phyloP scores from a whole-genome alignment of 2,329 filamentous ascomycete species.

The Claviceps spartinae region DNA sequence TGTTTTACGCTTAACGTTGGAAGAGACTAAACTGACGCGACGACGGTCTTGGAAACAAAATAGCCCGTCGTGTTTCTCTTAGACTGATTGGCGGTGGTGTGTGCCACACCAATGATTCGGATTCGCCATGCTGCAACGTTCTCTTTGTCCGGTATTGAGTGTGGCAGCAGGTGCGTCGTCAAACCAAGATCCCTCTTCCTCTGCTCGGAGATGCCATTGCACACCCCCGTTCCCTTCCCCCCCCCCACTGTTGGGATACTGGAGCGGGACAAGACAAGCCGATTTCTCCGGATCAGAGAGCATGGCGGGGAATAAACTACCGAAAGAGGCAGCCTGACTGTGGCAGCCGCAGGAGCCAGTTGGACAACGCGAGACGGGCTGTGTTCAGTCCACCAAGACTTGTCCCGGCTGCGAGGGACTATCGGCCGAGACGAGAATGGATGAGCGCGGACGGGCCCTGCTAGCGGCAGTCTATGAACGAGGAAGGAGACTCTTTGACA shows the following conservation, averaged over 20 bases:
- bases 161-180: not conserved
- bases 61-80: not conserved
- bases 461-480: not conserved
- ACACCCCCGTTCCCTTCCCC: not conserved
- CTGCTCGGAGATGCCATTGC: not conserved
- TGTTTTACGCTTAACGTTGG: not conserved
- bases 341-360: not conserved
- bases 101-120: not conserved
- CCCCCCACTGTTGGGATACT: not conserved
- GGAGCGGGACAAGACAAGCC: not conserved
- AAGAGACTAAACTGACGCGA: not conserved
- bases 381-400: not conserved
- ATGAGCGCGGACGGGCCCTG: not conserved
- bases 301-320: not conserved
- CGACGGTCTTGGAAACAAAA: not conserved
- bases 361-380: not conserved
- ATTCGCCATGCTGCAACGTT: slow-evolving; percentile 3
- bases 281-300: not conserved
- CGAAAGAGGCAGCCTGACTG: not conserved
- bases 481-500: not conserved
- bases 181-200: not conserved
- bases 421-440: not conserved
- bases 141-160: not conserved
- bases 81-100: not conserved
- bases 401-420: not conserved